Evolutionary conservation across 2,329 filamentous ascomycete genomes (phyloP).

Genomic region (Verticillium isaacii): DNA sequence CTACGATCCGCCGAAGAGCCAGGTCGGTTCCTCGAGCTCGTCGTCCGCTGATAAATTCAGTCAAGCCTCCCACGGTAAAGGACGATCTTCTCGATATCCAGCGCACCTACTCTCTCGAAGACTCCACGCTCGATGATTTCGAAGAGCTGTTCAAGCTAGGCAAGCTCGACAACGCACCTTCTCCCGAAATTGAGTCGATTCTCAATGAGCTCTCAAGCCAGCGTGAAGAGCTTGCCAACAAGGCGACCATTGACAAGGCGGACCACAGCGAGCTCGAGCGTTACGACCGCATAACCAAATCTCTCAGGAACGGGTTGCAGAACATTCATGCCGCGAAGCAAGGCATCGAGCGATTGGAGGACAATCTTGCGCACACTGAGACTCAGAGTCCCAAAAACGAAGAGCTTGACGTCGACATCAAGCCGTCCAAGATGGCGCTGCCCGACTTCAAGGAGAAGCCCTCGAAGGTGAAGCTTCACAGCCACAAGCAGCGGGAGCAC

Average conservation of each 20-base stretch:
- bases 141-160: constrained; percentile 37
- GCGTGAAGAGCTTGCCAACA: constrained; percentile 8
- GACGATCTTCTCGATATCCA: constrained; percentile 52
- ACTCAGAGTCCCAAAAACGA: constrained; percentile 13
- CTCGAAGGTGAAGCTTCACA: constrained; percentile 1
- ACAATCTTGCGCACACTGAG: constrained; percentile 39
- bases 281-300: constrained; percentile 46
- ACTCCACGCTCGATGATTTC: constrained; percentile 55
- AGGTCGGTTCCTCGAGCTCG: constrained; percentile 38
- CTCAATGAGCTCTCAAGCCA: constrained; percentile 14
- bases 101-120: constrained; percentile 48
- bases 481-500: not conserved
- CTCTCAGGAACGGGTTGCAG: constrained; percentile 44
- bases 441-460: not conserved
- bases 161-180: constrained; percentile 1
- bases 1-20: constrained; percentile 18
- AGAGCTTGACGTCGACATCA: constrained; percentile 2
- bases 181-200: constrained; percentile 11
- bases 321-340: constrained; percentile 51
- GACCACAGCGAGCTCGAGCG: constrained; percentile 36
- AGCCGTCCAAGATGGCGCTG: constrained; percentile 5
- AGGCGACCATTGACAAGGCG: constrained; percentile 14
- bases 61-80: constrained; percentile 47
- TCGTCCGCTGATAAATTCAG: constrained; percentile 47
- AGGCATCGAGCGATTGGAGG: constrained; percentile 54